Percentiles rank a stretch among this genome's conserved stretches.
Conservation (phyloP, 2,329 filamentous ascomycete species). For the Cladophialophora immunda region DNA sequence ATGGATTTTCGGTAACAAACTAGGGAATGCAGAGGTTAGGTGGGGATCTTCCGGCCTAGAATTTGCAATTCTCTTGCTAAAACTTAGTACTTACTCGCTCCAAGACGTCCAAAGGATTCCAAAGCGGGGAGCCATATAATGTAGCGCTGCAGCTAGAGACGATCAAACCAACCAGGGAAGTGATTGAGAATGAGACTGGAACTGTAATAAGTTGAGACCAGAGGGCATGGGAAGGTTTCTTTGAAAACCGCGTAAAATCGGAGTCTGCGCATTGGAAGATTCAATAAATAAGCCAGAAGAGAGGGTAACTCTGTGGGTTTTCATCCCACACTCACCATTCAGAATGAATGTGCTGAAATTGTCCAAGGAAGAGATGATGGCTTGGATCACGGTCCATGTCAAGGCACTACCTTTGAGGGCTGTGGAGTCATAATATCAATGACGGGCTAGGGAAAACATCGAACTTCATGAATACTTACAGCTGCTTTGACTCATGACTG, state of each 20-base stretch:
- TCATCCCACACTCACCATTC: slow-evolving; percentile 55
- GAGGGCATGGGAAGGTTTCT: slow-evolving; percentile 52
- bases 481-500: slow-evolving; percentile 75
- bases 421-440: slow-evolving; percentile 12
- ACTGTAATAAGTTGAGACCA: slow-evolving; percentile 59
- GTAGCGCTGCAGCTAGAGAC: slow-evolving; percentile 74
- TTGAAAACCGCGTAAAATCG: slow-evolving; percentile 79
- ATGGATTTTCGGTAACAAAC: slow-evolving; percentile 40
- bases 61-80: not conserved
- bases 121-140: slow-evolving; percentile 71
- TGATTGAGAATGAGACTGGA: slow-evolving; percentile 75
- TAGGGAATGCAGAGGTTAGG: slow-evolving; percentile 54
- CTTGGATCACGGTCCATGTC: slow-evolving; percentile 82
- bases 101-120: slow-evolving; percentile 76
- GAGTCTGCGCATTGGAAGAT: slow-evolving; percentile 56
- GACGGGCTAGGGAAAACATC: not conserved
- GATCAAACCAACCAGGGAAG: slow-evolving; percentile 84
- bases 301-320: not conserved
- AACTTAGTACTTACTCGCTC: slow-evolving; percentile 68
- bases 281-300: slow-evolving; percentile 1
- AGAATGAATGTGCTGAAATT: slow-evolving; percentile 88
- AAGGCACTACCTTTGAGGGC: slow-evolving; percentile 70
- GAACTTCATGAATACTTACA: slow-evolving; percentile 40
- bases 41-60: not conserved
- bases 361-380: slow-evolving; percentile 86